Percentiles rank a stretch among this genome's conserved stretches.
phyloP scores from a whole-genome alignment of 441 rosid species.

The Brassica balearica region DNA sequence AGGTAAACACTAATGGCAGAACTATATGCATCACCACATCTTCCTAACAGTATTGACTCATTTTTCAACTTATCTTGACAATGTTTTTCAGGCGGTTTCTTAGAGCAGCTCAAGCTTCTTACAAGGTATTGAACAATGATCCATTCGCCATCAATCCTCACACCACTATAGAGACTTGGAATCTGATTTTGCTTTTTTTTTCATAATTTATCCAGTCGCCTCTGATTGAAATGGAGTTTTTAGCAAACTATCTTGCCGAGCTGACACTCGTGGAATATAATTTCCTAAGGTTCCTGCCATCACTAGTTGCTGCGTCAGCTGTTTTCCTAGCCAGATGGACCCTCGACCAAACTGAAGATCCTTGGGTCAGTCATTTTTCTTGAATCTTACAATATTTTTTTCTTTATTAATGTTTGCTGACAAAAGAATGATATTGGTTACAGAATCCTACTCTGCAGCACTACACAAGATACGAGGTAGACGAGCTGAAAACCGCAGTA shows the following conservation, averaged over 20 bases:
- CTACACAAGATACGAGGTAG: slow-evolving; percentile 68
- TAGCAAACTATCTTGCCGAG: slow-evolving; percentile 83
- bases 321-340: slow-evolving; percentile 88
- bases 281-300: slow-evolving; percentile 76
- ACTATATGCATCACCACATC: slow-evolving; percentile 20
- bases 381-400: slow-evolving; percentile 5
- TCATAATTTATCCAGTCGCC: slow-evolving; percentile 53
- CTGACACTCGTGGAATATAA: slow-evolving; percentile 73
- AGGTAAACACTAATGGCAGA: slow-evolving; percentile 53
- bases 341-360: slow-evolving; percentile 69
- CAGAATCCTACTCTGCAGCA: slow-evolving; percentile 90
- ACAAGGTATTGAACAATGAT: slow-evolving; percentile 52
- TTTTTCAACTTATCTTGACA: slow-evolving; percentile 22
- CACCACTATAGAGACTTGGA: slow-evolving; percentile 1
- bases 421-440: slow-evolving; percentile 34
- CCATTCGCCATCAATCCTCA: slow-evolving; percentile 6
- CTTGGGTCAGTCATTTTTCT: slow-evolving; percentile 66
- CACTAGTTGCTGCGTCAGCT: slow-evolving; percentile 79
- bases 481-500: slow-evolving; percentile 66
- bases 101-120: slow-evolving; percentile 76
- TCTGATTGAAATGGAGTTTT: slow-evolving; percentile 62
- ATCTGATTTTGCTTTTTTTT: slow-evolving; percentile 20
- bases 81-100: slow-evolving; percentile 71
- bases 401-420: slow-evolving; percentile 21
- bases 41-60: slow-evolving; percentile 11